These are phyloP conservation scores for Suillus fuscotomentosus DNA, from an alignment of 768 basidiomycete species.

Conservation along the genomic window DNA sequence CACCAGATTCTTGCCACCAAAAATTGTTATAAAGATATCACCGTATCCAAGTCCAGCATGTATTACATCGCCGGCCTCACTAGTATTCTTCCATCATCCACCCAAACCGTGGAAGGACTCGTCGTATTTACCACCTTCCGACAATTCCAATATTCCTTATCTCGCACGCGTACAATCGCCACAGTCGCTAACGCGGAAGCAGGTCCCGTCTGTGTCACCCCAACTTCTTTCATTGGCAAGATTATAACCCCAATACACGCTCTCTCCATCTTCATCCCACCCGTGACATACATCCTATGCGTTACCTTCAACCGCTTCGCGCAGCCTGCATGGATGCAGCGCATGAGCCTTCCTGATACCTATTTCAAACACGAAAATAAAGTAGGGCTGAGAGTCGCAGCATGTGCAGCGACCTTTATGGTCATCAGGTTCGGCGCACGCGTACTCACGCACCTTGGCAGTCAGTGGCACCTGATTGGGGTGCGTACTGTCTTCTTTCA, in stretches of 20 bases:
- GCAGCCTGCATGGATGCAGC: constrained; percentile 36
- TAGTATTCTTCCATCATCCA: neutral
- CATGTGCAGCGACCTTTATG: constrained; percentile 25
- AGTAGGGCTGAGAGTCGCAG: constrained; percentile 22
- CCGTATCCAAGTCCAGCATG: neutral
- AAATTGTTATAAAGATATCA: neutral
- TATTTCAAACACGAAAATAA: constrained; percentile 22
- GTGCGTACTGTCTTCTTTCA: constrained; percentile 14
- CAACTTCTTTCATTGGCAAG: constrained; percentile 22
- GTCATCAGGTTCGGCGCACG: constrained; percentile 14
- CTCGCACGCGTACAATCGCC: constrained; percentile 4
- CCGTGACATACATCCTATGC: constrained; percentile 25
- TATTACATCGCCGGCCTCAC: constrained; percentile 27
- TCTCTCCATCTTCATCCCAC: constrained; percentile 21
- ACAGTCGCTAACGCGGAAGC: constrained; percentile 11
- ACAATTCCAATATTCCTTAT: constrained; percentile 20
- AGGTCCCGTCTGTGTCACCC: constrained; percentile 14
- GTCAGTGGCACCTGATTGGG: constrained; percentile 32
- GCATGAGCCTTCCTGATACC: constrained; percentile 24
- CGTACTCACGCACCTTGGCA: constrained; percentile 20
- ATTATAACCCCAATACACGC: constrained; percentile 29
- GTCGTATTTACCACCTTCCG: constrained; percentile 25
- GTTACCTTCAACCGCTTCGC: constrained; percentile 29
- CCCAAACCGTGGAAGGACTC: constrained; percentile 23
- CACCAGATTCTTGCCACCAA: no score